Base-by-base conservation (phyloP, 2,329 filamentous ascomycete genomes). In the Aspergillus pseudoviridinutans region DNA sequence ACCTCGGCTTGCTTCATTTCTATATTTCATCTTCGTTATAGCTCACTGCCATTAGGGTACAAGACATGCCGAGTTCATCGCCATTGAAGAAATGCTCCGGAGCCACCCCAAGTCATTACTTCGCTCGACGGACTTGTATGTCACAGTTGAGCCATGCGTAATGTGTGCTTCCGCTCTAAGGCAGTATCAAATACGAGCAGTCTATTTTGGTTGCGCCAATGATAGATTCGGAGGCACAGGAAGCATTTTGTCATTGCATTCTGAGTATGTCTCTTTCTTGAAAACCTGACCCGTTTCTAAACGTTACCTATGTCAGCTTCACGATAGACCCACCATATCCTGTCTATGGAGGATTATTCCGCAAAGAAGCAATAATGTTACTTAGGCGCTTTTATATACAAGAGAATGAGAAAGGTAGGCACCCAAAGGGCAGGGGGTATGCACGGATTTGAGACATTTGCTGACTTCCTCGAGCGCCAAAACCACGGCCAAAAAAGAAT, bases 141-240 rank as follows among this genome's bases (percentile, higher is more conserved):
- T 99, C 51, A 99, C 94, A 0, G 93, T 99, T 54, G 95, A 99
- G 76, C 94, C 94, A 4, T 99, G 94, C 74, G 91, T 99, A 78
- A 99, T 99, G 94, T 99, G 94, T 72, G 94, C 94, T 12, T 95
- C 92, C 6, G 86, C 95, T 54, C 82, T 99, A 52, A 86, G 92
- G 53, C 95, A 99, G 75, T 88, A 95, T 63, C 85, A 87, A 14
- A 92, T 99, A 74, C 85, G 89, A 61, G 89, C 88, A 64, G 94
- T 99, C 32, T 97, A 93, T 74, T 99, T 94, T 74, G 95, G 94
- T 4, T 96, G 92, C 58, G 86, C 90, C 66, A 99, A 99, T 73
- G 94, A 99, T 78, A 90, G 95, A 57, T 99, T 99, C 77, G 94
- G 94, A 7, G 94, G 95, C 32, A 96, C 92, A 17, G 94, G 94